These are phyloP conservation scores for Fraxinus paxiana DNA, from an alignment of 305 asterid species.

Conservation along the genomic window DNA sequence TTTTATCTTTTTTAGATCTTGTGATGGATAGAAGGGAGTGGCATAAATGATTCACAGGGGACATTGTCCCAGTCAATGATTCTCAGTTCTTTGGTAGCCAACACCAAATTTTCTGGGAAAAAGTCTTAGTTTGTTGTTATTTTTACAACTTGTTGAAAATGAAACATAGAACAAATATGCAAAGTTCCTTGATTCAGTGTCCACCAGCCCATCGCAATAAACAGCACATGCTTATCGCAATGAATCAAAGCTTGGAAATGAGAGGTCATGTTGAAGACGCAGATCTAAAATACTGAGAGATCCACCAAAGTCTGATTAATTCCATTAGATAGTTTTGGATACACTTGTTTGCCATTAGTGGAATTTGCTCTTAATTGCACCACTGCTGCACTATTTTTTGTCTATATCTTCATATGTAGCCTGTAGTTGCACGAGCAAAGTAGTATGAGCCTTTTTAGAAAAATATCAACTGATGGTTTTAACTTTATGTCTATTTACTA, in stretches of 20 bases:
- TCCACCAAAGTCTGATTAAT: neutral
- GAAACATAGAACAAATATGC: neutral
- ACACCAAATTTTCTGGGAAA: neutral
- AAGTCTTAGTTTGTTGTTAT: neutral
- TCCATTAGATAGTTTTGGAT: neutral
- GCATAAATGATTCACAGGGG: neutral
- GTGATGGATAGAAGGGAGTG: neutral
- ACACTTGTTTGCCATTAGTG: neutral
- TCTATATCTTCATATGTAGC: neutral
- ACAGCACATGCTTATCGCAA: neutral
- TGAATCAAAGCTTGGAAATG: neutral
- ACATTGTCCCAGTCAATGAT: neutral
- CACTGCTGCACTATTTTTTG: neutral
- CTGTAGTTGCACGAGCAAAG: neutral
- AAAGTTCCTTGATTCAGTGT: neutral
- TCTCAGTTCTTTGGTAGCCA: neutral
- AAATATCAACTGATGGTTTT: conserved; percentile 9
- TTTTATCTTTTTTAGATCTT: neutral
- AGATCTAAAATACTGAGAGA: neutral
- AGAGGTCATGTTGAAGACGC: neutral
- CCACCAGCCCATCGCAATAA: neutral
- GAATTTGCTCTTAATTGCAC: neutral
- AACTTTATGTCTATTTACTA: conserved; percentile 8
- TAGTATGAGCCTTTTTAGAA: neutral
- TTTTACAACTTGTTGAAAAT: neutral